Base-by-base conservation (phyloP, 1,139 yeast genomes). In the Candida buenavistaensis region DNA sequence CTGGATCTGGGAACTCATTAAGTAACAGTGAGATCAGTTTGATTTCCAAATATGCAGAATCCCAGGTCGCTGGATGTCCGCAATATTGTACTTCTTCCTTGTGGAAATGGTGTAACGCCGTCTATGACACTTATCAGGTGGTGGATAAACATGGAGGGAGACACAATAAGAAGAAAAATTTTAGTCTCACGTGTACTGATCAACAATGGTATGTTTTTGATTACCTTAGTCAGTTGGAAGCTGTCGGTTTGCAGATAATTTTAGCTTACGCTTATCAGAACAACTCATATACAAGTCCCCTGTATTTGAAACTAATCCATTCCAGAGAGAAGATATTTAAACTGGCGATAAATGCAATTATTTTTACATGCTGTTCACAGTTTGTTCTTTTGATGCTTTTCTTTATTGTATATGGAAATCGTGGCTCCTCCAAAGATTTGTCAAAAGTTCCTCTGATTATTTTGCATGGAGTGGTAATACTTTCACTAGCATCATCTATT, bases 1-100 rank as follows among this genome's bases (percentile, higher is more conserved):
- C 17, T 16, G 36, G 38, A 3, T 17, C 24, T 8, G 41, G 44
- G 12, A 75, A 62, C 38, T 43, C 57, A 0, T 53, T 76, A 19
- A 72, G 81, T 3, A 72, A 78, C 35, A 71, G 81, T 2, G 80
- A 76, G 41, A 68, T 78, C 20, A 45, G 58, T 7, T 54, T 77
- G 5, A 52, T 78, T 26, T 60, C 78, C 0, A 55, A 63, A 9
- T 76, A 76, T 43, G 73, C 80, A 2, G 60, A 63, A 36, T 55
- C 57, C 4, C 72, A 74, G 46, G 78, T 77, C n/a, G 58, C 61
- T 5, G 46, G 53, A 21, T 74, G 80, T 0, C 82, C 83, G 0
- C 81, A 78, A 47, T 68, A 59, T 41, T 62, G 75, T 8, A 44
- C 61, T 6, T 59, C 74, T 0, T 64, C 72, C 2, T 38, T 73